A percentile compares a stretch with the other conserved stretches of the same genome.
Conservation (phyloP, 371 early-diverging fungal species). For the Mortierella polycephala region DNA sequence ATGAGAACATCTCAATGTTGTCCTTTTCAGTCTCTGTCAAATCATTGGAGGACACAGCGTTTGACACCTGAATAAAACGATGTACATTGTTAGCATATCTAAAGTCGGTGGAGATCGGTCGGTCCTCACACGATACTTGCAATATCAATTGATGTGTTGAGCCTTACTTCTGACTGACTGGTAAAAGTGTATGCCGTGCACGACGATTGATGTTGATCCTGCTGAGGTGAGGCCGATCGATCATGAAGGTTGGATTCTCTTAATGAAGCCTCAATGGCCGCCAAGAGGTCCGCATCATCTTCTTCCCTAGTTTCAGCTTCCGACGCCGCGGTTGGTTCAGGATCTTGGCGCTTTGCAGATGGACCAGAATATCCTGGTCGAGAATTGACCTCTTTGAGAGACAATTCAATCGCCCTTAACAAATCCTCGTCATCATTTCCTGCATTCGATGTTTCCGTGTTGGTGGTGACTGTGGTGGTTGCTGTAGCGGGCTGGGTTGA, state of each 20-base stretch:
- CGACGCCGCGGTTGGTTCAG: constrained; percentile 5
- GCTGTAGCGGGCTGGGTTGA: constrained; percentile 15
- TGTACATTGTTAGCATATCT: not conserved
- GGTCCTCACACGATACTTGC: too few species aligned
- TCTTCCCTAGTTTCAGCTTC: constrained; percentile 56
- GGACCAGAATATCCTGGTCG: constrained; percentile 43
- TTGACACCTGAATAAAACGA: not conserved
- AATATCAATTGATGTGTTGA: not conserved
- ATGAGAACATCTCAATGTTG: constrained; percentile 75
- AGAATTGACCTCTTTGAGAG: constrained; percentile 78
- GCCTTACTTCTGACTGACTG: constrained; percentile 27
- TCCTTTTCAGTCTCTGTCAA: constrained; percentile 73
- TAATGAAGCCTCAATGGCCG: constrained; percentile 94
- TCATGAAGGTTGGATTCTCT: constrained; percentile 64
- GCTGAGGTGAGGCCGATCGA: constrained; percentile 1
- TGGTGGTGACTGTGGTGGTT: constrained; percentile 3
- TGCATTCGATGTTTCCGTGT: constrained; percentile 1
- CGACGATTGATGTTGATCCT: constrained; percentile 21
- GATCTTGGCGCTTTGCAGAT: constrained; percentile 19
- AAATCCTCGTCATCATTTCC: constrained; percentile 81
- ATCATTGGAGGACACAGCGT: constrained; percentile 31
- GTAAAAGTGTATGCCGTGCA: constrained; percentile 37
- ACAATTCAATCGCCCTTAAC: constrained; percentile 87
- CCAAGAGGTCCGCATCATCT: constrained; percentile 89
- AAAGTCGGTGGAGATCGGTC: not conserved